phyloP scores from a whole-genome alignment of 495 filamentous ascomycete species.

The Aspergillus nidulans region DNA sequence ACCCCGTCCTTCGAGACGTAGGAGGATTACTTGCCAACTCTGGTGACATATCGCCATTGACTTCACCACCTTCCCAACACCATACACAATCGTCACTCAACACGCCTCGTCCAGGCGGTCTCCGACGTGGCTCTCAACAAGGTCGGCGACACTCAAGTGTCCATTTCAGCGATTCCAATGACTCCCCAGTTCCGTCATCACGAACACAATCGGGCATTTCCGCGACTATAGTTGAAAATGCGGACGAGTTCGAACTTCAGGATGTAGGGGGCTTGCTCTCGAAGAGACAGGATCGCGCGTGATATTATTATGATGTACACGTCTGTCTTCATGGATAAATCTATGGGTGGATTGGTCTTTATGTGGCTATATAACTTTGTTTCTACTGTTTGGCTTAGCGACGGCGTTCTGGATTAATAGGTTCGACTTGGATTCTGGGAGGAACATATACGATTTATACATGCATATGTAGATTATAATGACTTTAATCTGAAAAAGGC shows the following conservation, averaged over 20 bases:
- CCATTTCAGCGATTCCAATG: constrained; percentile 17
- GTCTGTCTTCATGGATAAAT: neutral
- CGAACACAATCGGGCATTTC: constrained; percentile 23
- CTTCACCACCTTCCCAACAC: constrained; percentile 23
- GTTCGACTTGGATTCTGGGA: neutral
- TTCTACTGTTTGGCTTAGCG: neutral
- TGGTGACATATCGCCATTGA: constrained; percentile 19
- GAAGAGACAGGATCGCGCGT: neutral
- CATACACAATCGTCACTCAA: constrained; percentile 3
- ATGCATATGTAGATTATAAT: neutral
- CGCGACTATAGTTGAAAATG: constrained; percentile 15
- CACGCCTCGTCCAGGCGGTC: constrained; percentile 9
- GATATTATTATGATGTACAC: neutral
- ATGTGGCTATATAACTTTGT: neutral
- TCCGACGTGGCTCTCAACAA: constrained; percentile 8
- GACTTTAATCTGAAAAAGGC: neutral
- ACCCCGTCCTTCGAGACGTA: constrained; percentile 55
- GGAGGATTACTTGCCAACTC: constrained; percentile 45
- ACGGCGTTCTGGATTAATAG: neutral
- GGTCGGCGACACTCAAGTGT: constrained; percentile 18
- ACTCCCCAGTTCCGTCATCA: constrained; percentile 19
- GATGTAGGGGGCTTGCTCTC: constrained; percentile 53
- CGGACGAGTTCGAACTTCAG: constrained; percentile 38
- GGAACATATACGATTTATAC: neutral
- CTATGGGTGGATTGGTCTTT: neutral